Evolutionary conservation across 495 filamentous ascomycete genomes (phyloP), one percentile per base, ranked within the genome.

Genomic region (Lepraria neglecta): DNA sequence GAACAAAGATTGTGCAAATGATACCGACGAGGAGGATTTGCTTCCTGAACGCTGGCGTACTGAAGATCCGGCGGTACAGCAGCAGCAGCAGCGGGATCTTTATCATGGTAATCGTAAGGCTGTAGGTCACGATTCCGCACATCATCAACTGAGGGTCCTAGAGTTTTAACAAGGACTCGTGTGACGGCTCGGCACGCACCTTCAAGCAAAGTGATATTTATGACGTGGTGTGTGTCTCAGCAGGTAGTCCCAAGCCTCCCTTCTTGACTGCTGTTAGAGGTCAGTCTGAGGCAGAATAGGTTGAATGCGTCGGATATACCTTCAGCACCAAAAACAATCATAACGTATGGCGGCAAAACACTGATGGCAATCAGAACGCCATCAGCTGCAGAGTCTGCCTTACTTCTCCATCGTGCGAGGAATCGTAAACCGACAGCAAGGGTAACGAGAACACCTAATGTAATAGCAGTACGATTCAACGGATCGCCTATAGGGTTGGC

Each of bases 61-160:
- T 17, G 44, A 65, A 65, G 0, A 65, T 55, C 15, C 58, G 63
- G 45, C 58, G 58, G 53, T 65, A 65, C 12, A 61, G 57, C 11
- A 65, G 19, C 17, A 65, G 58, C 11, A 56, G 46, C 6, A n/a
- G n/a, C n/a, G 63, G 61, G n/a, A 61, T 6, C n/a, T 61, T 65
- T 19, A 65, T 51, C 0, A 43, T 27, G 19, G 63, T 54, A 14
- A 65, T 61, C 19, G 48, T 56, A 30, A 61, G 38, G 5, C 24
- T 28, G 38, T 65, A 65, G 19, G 40, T 58, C 10, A 58, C 56
- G 10, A 58, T 47, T 6, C 27, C 56, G 19, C 40, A 44, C 56
- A 58, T 58, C 27, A 47, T 1, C 1, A 58, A 21, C 44, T 57
- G 24, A 7, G 24, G 17, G 10, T n/a, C 10, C 30, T 1, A 30